Percentiles rank a stretch among this genome's conserved stretches.
These are phyloP conservation scores for Dentipellis sp. DNA, from an alignment of 768 basidiomycete genomes.

Conservation along the genomic window DNA sequence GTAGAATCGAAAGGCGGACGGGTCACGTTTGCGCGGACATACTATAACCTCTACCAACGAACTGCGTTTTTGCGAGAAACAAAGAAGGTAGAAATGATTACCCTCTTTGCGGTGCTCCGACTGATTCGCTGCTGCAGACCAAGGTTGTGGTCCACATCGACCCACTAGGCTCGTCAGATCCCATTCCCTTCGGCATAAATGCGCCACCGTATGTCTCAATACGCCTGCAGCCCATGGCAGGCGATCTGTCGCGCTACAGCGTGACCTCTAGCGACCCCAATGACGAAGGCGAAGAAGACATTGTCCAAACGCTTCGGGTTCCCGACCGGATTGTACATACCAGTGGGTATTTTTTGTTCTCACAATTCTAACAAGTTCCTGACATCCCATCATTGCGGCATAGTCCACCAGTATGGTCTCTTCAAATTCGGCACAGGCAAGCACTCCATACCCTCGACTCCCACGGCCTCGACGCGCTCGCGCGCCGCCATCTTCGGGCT, in stretches of 20 bases:
- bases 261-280: slow-evolving; percentile 66
- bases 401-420: slow-evolving; percentile 83
- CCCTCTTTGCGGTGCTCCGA: neutral
- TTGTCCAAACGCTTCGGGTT: slow-evolving; percentile 70
- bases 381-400: neutral
- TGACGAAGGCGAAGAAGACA: slow-evolving; percentile 74
- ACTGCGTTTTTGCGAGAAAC: slow-evolving; percentile 69
- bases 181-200: slow-evolving; percentile 64
- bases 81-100: slow-evolving; percentile 52
- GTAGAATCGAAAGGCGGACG: slow-evolving; percentile 60
- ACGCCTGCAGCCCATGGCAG: slow-evolving; percentile 74
- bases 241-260: slow-evolving; percentile 71
- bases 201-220: slow-evolving; percentile 73
- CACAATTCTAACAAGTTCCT: slow-evolving; percentile 3
- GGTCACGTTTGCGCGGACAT: slow-evolving; percentile 65
- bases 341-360: slow-evolving; percentile 38
- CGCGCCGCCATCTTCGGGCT: slow-evolving; percentile 81
- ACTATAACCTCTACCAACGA: slow-evolving; percentile 82
- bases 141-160: slow-evolving; percentile 88
- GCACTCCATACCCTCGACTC: slow-evolving; percentile 76
- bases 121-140: slow-evolving; percentile 38
- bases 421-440: slow-evolving; percentile 81
- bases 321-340: slow-evolving; percentile 71
- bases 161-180: slow-evolving; percentile 61
- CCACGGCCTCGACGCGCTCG: slow-evolving; percentile 64